Conservation (phyloP, 192 early-diverging fungal genomes). For the Entomortierella parvispora region DNA sequence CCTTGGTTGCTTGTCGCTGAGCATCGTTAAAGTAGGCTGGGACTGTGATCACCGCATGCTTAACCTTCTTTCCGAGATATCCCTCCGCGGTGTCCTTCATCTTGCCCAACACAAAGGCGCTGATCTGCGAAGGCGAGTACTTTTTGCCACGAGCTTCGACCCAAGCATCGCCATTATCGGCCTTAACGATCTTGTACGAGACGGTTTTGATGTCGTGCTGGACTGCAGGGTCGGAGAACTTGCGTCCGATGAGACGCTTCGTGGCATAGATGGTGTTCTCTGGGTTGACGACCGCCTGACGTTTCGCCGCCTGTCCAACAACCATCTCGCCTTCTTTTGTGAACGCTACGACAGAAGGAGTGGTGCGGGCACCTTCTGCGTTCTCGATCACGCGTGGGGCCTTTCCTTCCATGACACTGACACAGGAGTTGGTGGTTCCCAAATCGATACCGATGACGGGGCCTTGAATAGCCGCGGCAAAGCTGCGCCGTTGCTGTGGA, state of each 20-base stretch:
- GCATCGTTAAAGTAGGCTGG: slow-evolving; percentile 99
- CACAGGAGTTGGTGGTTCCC: slow-evolving; percentile 99
- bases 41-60: slow-evolving; percentile 96
- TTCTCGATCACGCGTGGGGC: slow-evolving; percentile 97
- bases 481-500: slow-evolving; percentile 42
- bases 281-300: slow-evolving; percentile 98
- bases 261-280: slow-evolving; percentile 98
- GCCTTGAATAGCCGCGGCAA: slow-evolving; percentile 68
- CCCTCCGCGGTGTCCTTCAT: slow-evolving; percentile 98
- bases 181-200: slow-evolving; percentile 94
- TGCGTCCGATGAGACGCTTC: slow-evolving; percentile 96
- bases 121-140: slow-evolving; percentile 97
- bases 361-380: slow-evolving; percentile 95
- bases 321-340: slow-evolving; percentile 95
- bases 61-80: slow-evolving; percentile 81
- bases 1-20: slow-evolving; percentile 97
- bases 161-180: slow-evolving; percentile 99
- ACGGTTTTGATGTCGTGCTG: slow-evolving; percentile 91
- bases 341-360: slow-evolving; percentile 97
- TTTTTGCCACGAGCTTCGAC: slow-evolving; percentile 93
- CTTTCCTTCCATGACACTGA: slow-evolving; percentile 99
- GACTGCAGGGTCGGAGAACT: slow-evolving; percentile 88
- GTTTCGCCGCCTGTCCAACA: slow-evolving; percentile 96
- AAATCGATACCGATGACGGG: slow-evolving; percentile 98
- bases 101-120: slow-evolving; percentile 97